Conservation (phyloP, 345 rosid species). For the Capsella bursapastoris region DNA sequence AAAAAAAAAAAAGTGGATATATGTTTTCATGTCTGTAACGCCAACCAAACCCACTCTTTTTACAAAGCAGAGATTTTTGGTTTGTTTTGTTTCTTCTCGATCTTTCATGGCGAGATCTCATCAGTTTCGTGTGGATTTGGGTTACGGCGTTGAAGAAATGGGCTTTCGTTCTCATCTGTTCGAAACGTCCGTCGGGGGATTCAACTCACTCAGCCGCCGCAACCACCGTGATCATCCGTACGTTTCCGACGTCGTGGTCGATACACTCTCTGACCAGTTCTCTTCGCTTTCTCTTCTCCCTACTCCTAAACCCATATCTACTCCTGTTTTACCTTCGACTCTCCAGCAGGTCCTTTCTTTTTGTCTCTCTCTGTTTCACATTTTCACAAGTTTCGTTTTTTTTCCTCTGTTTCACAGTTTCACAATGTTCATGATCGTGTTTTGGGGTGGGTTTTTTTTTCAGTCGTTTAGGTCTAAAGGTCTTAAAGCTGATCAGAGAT, state of each 20-base stretch:
- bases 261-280: conserved; percentile 24
- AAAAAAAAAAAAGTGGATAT: background rate
- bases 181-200: background rate
- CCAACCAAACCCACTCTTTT: background rate
- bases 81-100: background rate
- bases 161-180: conserved; percentile 6
- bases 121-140: conserved; percentile 4
- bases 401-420: too few relatives aligned
- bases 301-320: background rate
- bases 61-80: background rate
- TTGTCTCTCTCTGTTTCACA: background rate
- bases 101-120: conserved; percentile 12
- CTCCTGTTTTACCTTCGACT: background rate
- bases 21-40: background rate
- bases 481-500: background rate
- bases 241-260: background rate
- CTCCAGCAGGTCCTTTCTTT: conserved; percentile 10
- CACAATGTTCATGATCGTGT: background rate
- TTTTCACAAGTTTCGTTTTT: background rate
- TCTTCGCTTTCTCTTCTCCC: conserved; percentile 16
- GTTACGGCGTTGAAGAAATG: background rate
- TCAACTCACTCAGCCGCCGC: conserved; percentile 17
- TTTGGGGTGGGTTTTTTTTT: background rate
- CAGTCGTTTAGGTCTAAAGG: background rate
- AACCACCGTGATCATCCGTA: conserved; percentile 7